Conservation (phyloP, 2,329 filamentous ascomycete genomes). For the Tricladium varicosporioides region DNA sequence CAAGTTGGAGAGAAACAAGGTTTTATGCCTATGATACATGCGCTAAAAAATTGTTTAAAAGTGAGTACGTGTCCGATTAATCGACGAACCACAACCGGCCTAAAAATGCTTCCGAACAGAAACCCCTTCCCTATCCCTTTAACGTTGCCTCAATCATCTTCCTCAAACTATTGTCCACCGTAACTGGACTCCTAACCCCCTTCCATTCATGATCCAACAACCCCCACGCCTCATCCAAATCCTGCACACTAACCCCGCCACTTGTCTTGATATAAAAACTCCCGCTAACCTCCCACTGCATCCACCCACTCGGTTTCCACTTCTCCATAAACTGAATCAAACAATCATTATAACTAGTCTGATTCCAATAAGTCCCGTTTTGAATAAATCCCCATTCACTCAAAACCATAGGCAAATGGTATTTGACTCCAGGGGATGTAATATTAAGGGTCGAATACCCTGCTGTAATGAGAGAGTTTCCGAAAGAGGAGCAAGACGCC, state of each 20-base stretch:
- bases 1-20: too few species aligned
- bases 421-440: constrained; percentile 30
- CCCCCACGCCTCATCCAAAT: constrained; percentile 58
- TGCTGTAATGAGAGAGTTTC: constrained; percentile 35
- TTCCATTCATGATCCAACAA: constrained; percentile 5
- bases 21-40: too few species aligned
- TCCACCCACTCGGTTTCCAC: constrained; percentile 48
- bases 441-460: constrained; percentile 43
- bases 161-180: background rate
- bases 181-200: background rate
- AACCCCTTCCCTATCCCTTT: too few species aligned
- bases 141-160: background rate
- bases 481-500: constrained; percentile 37
- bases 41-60: too few species aligned
- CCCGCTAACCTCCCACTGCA: constrained; percentile 56
- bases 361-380: constrained; percentile 35
- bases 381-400: constrained; percentile 37
- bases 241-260: constrained; percentile 45
- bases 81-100: too few species aligned
- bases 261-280: constrained; percentile 51
- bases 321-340: constrained; percentile 45
- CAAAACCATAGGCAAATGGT: constrained; percentile 37
- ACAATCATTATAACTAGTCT: constrained; percentile 49
- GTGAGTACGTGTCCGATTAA: too few species aligned
- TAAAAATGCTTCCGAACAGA: too few species aligned